These are phyloP conservation scores for Alloteropsis semialata DNA, from an alignment of 176 grass and related monocot species.

Conservation along the genomic window DNA sequence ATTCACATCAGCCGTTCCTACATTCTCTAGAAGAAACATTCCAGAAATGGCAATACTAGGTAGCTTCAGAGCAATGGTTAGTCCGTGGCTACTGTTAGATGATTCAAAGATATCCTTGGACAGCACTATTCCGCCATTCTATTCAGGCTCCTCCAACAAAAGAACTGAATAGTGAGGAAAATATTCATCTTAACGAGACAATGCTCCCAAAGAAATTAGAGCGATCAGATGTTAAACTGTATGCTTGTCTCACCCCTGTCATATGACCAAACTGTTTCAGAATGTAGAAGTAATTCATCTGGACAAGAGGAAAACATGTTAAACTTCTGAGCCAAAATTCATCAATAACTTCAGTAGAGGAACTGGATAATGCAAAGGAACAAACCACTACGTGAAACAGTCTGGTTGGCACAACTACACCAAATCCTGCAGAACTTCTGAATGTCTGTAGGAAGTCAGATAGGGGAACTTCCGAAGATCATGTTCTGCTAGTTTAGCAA, in stretches of 20 bases:
- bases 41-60: too few relatives aligned
- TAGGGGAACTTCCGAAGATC: conserved; percentile 47
- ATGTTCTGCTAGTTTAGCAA: conserved; percentile 44
- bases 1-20: too few relatives aligned
- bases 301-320: conserved; percentile 8
- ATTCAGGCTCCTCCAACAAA: too few relatives aligned
- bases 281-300: conserved; percentile 91
- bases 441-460: conserved; percentile 53
- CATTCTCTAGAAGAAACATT: too few relatives aligned
- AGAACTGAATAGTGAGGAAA: too few relatives aligned
- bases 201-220: conserved; percentile 28
- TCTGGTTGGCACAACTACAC: conserved; percentile 67
- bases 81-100: too few relatives aligned
- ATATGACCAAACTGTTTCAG: conserved; percentile 68
- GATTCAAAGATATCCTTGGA: too few relatives aligned
- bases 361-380: not conserved
- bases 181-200: too few relatives aligned
- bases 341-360: not conserved
- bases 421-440: conserved; percentile 72
- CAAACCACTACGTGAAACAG: conserved; percentile 75
- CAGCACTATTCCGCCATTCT: too few relatives aligned
- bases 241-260: conserved; percentile 66
- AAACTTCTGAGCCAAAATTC: not conserved
- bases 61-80: too few relatives aligned
- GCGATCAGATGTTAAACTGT: conserved; percentile 61